Evolutionary conservation across 2,329 filamentous ascomycete genomes (phyloP).

Genomic region (Penicillium polonicum): DNA sequence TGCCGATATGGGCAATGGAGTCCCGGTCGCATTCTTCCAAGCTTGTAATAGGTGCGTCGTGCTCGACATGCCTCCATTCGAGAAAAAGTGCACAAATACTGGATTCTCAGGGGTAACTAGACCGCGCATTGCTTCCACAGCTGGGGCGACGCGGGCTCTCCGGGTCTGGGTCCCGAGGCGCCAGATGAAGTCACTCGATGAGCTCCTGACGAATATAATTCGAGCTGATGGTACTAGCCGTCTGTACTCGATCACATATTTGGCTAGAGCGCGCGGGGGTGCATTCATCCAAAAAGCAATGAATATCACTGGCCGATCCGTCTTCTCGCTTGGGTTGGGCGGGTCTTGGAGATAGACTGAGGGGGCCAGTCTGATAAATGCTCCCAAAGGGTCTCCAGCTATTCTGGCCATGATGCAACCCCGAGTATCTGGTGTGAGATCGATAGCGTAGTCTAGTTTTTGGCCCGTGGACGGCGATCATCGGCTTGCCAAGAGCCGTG

Average conservation of each 20-base stretch:
- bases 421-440: background rate
- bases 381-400: slow-evolving; percentile 18
- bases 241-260: slow-evolving; percentile 50
- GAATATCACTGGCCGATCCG: slow-evolving; percentile 34
- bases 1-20: slow-evolving; percentile 40
- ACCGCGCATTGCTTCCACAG: slow-evolving; percentile 35
- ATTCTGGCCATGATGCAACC: slow-evolving; percentile 11
- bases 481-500: slow-evolving; percentile 12
- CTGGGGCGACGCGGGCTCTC: slow-evolving; percentile 33
- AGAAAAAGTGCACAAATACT: slow-evolving; percentile 50
- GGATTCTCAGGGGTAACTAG: slow-evolving; percentile 27
- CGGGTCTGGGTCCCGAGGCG: slow-evolving; percentile 23
- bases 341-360: slow-evolving; percentile 43
- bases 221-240: slow-evolving; percentile 44
- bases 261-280: slow-evolving; percentile 43
- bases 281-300: slow-evolving; percentile 53
- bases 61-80: slow-evolving; percentile 50
- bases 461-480: background rate
- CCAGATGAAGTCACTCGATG: slow-evolving; percentile 36
- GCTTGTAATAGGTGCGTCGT: slow-evolving; percentile 39
- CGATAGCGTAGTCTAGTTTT: background rate
- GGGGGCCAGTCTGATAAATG: slow-evolving; percentile 39
- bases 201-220: slow-evolving; percentile 44
- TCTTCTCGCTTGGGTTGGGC: slow-evolving; percentile 9
- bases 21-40: slow-evolving; percentile 37